Percentiles rank a stretch among this genome's conserved stretches.
These are phyloP conservation scores for Gillenia trifoliata DNA, from an alignment of 306 rosid species.

Conservation along the genomic window DNA sequence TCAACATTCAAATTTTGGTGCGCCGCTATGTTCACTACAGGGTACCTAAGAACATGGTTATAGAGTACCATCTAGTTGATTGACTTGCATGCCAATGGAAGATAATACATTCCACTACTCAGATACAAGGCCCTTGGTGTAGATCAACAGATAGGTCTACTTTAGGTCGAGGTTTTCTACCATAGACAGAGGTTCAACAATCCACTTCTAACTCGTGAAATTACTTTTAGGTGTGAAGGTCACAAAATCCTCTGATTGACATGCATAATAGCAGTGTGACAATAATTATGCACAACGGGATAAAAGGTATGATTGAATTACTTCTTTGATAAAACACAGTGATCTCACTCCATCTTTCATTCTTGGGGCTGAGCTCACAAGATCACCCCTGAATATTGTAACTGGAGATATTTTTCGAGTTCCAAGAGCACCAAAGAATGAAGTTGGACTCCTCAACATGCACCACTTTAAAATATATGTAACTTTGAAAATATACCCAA, in stretches of 20 bases:
- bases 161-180: background rate
- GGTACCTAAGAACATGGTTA: background rate
- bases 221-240: background rate
- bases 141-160: background rate
- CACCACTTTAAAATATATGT: constrained; percentile 53
- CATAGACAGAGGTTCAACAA: background rate
- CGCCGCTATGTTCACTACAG: background rate
- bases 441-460: constrained; percentile 60
- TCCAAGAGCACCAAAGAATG: constrained; percentile 72
- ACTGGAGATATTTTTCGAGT: constrained; percentile 66
- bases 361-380: constrained; percentile 62
- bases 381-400: constrained; percentile 79
- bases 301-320: constrained; percentile 12
- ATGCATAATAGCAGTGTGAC: background rate
- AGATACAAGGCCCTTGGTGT: background rate
- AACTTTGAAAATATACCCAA: constrained; percentile 59
- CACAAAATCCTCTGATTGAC: background rate
- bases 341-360: constrained; percentile 67
- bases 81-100: background rate
- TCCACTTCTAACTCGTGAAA: background rate
- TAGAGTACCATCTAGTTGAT: background rate
- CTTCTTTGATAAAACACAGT: constrained; percentile 13
- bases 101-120: background rate
- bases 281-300: background rate
- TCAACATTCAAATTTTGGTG: background rate